Percentiles rank a stretch among this genome's conserved stretches.
These are phyloP conservation scores for Mycosphaerella arachidis DNA, from an alignment of 2,329 filamentous ascomycete genomes.

Conservation along the genomic window DNA sequence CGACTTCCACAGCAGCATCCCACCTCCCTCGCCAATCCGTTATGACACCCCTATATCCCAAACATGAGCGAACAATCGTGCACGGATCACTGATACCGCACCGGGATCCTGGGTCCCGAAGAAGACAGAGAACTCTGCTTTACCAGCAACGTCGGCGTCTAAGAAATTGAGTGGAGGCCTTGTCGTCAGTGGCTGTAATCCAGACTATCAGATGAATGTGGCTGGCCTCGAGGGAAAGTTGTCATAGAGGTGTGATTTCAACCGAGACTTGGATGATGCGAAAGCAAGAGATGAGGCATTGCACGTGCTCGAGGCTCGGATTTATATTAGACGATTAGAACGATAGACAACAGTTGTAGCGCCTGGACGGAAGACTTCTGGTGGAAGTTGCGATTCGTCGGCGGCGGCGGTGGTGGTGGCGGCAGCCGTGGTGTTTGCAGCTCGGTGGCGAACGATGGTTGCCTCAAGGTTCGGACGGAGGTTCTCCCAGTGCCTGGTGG, in stretches of 20 bases:
- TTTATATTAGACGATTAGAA: background rate
- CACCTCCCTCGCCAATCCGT: no score
- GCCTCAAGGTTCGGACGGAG: background rate
- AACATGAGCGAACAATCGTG: no score
- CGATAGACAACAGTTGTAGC: background rate
- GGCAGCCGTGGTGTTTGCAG: background rate
- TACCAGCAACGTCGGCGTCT: no score
- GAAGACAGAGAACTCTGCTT: no score
- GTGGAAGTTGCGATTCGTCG: background rate
- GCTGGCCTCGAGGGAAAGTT: constrained; percentile 7
- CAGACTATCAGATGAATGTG: constrained; percentile 6
- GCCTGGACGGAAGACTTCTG: background rate
- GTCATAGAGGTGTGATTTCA: constrained; percentile 14
- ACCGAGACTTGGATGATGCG: constrained; percentile 11
- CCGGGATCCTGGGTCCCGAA: no score
- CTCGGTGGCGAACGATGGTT: background rate
- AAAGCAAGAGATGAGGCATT: constrained; percentile 13
- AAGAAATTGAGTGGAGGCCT: no score
- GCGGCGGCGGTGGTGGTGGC: background rate
- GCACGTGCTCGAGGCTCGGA: constrained; percentile 2
- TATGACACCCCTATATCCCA: no score
- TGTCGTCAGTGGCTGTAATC: constrained; percentile 10
- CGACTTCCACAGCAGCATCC: no score
- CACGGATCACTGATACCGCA: no score
- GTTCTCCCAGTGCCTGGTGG: background rate